Conservation (phyloP, 2,329 filamentous ascomycete genomes). For the Colletotrichum eremochloae region DNA sequence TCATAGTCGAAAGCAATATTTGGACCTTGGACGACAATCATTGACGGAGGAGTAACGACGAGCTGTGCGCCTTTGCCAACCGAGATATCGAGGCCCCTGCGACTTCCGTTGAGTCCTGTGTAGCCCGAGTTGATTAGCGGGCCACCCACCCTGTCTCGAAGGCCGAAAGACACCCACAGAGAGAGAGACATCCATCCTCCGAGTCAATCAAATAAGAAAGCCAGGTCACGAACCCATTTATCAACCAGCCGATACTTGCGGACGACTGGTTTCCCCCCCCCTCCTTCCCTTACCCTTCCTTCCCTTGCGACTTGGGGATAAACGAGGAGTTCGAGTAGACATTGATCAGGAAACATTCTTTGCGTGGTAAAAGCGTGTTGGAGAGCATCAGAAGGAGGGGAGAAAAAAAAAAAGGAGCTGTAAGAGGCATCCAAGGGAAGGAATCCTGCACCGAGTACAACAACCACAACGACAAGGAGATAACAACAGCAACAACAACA, state of each 20-base stretch:
- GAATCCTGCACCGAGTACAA: background rate
- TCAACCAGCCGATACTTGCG: constrained; percentile 9
- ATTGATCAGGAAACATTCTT: background rate
- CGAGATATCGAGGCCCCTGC: constrained; percentile 9
- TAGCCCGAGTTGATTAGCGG: constrained; percentile 39
- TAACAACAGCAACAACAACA: background rate
- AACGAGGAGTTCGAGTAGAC: constrained; percentile 14
- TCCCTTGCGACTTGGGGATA: background rate
- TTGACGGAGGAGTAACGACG: constrained; percentile 30
- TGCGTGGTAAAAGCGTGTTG: constrained; percentile 6
- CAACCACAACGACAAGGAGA: background rate
- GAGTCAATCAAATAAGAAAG: constrained; percentile 39
- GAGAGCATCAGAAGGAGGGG: background rate
- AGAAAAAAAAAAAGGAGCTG: background rate
- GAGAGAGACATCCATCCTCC: constrained; percentile 28
- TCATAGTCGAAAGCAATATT: constrained; percentile 26
- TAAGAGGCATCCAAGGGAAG: constrained; percentile 3
- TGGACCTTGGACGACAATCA: constrained; percentile 38
- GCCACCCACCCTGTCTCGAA: constrained; percentile 33
- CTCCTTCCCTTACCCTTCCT: background rate
- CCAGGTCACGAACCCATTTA: constrained; percentile 16
- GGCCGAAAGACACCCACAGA: background rate
- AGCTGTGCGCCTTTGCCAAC: constrained; percentile 21
- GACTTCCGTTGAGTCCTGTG: constrained; percentile 26
- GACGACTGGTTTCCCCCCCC: background rate